Evolutionary conservation across 164 flowering plant species (phyloP).

Genomic region (Protea cynaroides): DNA sequence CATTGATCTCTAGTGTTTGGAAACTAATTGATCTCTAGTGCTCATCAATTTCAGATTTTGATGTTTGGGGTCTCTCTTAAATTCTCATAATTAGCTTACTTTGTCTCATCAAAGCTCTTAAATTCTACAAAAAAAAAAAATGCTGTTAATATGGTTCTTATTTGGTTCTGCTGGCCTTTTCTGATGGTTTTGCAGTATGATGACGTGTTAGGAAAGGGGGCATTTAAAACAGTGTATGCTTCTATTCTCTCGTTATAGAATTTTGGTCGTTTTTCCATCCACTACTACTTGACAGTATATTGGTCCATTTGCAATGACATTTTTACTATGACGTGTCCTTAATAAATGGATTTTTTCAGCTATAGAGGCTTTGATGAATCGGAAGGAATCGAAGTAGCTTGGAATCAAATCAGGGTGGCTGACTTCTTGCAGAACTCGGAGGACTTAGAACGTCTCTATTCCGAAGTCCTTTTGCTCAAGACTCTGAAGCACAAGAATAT

Average conservation of each 20-base stretch:
- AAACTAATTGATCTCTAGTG: not conserved
- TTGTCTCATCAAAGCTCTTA: not conserved
- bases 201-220: conserved; percentile 89
- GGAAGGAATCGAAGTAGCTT: conserved; percentile 98
- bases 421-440: conserved; percentile 65
- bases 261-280: not conserved
- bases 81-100: not conserved
- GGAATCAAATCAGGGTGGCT: conserved; percentile 91
- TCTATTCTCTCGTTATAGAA: conserved; percentile 2
- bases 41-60: not conserved
- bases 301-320: conserved; percentile 30
- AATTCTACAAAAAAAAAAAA: too few relatives aligned
- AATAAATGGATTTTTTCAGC: conserved; percentile 34
- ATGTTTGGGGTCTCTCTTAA: not conserved
- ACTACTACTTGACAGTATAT: not conserved
- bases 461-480: conserved; percentile 94
- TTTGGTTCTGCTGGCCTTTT: not conserved
- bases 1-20: not conserved
- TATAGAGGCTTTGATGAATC: conserved; percentile 91
- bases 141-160: not conserved
- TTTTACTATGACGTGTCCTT: conserved; percentile 23
- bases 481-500: conserved; percentile 95
- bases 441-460: conserved; percentile 81
- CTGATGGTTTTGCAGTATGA: conserved; percentile 62
- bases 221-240: conserved; percentile 99